Evolutionary conservation across 805 yeast species (phyloP).

Genomic region (Starmerella etchellsii): DNA sequence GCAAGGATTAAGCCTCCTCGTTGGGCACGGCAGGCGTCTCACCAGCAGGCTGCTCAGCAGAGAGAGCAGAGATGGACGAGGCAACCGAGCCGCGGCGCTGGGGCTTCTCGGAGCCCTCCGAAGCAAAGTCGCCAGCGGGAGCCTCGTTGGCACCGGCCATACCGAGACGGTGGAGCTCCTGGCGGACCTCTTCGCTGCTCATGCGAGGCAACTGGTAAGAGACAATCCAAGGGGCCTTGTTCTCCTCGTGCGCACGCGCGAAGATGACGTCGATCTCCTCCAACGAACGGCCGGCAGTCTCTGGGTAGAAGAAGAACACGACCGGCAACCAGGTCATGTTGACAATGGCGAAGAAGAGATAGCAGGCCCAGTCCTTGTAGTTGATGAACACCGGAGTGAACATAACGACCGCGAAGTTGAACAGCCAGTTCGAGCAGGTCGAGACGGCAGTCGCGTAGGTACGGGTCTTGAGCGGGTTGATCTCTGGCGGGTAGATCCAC

Average conservation of each 20-base stretch:
- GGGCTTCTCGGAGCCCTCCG: neutral
- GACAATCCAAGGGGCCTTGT: constrained; percentile 47
- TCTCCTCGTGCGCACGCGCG: constrained; percentile 48
- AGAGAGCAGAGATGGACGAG: constrained; percentile 9
- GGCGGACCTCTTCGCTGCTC: constrained; percentile 44
- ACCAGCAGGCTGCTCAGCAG: neutral
- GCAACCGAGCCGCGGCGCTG: constrained; percentile 8
- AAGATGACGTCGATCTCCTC: constrained; percentile 61
- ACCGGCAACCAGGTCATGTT: constrained; percentile 50
- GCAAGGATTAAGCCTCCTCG: too few relatives aligned
- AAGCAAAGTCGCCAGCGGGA: neutral
- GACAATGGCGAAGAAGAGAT: constrained; percentile 53
- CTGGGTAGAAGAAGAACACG: constrained; percentile 59
- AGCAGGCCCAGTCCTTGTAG: constrained; percentile 44
- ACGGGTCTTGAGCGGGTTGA: constrained; percentile 46
- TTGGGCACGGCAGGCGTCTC: too few relatives aligned
- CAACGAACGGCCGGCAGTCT: constrained; percentile 61
- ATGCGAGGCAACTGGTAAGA: constrained; percentile 52
- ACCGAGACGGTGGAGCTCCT: constrained; percentile 47
- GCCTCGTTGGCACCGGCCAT: constrained; percentile 8
- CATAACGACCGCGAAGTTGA: constrained; percentile 55
- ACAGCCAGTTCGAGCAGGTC: constrained; percentile 54
- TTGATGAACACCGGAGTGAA: constrained; percentile 45
- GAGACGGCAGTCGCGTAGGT: constrained; percentile 50
- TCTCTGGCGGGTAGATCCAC: constrained; percentile 56